Evolutionary conservation across 1,284 basidiomycete genomes (phyloP).

Genomic region (Ganoderma lingzhi): DNA sequence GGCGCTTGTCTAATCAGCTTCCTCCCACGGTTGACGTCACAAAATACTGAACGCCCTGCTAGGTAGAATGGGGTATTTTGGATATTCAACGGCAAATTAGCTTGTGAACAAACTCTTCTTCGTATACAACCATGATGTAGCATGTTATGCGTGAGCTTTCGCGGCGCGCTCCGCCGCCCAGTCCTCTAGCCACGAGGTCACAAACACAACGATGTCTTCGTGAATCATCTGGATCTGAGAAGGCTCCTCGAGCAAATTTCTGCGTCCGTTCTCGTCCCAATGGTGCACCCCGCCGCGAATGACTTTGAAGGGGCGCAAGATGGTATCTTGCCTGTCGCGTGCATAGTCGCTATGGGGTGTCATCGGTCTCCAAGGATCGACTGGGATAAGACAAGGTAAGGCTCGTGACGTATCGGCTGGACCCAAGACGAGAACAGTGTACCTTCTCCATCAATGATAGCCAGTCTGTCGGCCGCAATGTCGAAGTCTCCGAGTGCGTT

Average conservation of each 20-base stretch:
- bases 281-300: slow-evolving; percentile 92
- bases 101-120: not conserved
- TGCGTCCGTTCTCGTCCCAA: slow-evolving; percentile 89
- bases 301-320: slow-evolving; percentile 83
- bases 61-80: not conserved
- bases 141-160: not conserved
- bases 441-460: slow-evolving; percentile 89
- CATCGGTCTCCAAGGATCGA: slow-evolving; percentile 91
- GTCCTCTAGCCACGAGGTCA: slow-evolving; percentile 83
- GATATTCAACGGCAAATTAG: not conserved
- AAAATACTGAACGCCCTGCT: slow-evolving; percentile 16
- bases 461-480: slow-evolving; percentile 80
- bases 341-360: slow-evolving; percentile 89
- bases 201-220: slow-evolving; percentile 82
- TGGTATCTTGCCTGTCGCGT: slow-evolving; percentile 72
- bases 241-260: slow-evolving; percentile 74
- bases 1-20: not conserved
- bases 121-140: not conserved
- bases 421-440: not conserved
- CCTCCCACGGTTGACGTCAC: slow-evolving; percentile 5
- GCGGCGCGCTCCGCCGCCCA: slow-evolving; percentile 42
- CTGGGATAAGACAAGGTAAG: slow-evolving; percentile 45
- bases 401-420: not conserved
- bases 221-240: slow-evolving; percentile 85
- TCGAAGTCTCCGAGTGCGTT: slow-evolving; percentile 83